Base-by-base conservation (phyloP, 768 basidiomycete species). In the Bullera alba region DNA sequence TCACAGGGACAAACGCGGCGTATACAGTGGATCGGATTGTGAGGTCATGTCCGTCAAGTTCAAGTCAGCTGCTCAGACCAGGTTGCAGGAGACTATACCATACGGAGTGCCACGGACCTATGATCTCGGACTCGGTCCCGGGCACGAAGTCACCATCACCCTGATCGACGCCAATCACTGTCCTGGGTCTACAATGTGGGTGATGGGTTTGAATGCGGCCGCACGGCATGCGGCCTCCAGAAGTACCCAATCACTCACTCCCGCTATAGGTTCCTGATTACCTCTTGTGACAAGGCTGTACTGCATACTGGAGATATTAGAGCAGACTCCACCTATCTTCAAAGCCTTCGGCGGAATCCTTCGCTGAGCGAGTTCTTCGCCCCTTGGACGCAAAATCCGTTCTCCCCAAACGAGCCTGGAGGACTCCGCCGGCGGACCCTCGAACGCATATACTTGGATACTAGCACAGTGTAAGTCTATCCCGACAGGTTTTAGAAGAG, bases 251-350 rank as follows among this genome's bases (percentile, higher is more conserved):
- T n/a, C n/a, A n/a, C n/a, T n/a, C n/a, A n/a, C n/a, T 32, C 2
- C 21, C 23, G 14, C 27, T n/a, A 45, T 54, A 93, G 90, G 85
- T 93, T 86, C 63, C 78, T 91, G 16, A 80, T 93, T 37, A 84
- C 85, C 16, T 50, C 76, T 3, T 70, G 44, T 5, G 37, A 43
- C n/a, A 81, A 83, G 6, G 77, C 87, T 0, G 76, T 96, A 25
- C 79, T 99, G 8, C 90, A 95, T 64, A 96, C 93, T 0, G 93
- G 93, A 28, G 93, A 99, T 70, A 78, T 97, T 48, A 81, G 93
- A 29, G 87, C 87, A 1, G 93, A 99, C 66, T 79, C 82, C 1
- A 83, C 81, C 77, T 86, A 87, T 60, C 69, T 96, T 21, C 78
- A 85, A 6, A 77, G 78, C 2, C 71, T 96, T 1, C 73, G 69